Evolutionary conservation across 805 yeast species (phyloP).

Genomic region (Candida germanica): DNA sequence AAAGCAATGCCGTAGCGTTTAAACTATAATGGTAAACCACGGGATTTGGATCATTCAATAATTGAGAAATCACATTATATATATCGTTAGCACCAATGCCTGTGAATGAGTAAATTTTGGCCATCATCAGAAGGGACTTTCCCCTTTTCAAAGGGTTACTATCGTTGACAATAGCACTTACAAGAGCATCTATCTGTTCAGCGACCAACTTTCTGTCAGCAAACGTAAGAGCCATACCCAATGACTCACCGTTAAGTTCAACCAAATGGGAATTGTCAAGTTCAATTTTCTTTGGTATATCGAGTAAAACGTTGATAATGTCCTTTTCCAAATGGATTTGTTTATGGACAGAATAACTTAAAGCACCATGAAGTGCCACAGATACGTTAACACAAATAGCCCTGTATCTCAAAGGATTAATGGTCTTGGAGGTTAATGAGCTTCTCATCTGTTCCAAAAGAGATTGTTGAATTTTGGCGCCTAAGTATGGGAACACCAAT

Average conservation of each 20-base stretch:
- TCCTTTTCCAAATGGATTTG: conserved; percentile 24
- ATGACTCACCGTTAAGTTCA: conserved; percentile 50
- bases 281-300: conserved; percentile 46
- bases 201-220: conserved; percentile 15
- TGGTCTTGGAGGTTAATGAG: conserved; percentile 35
- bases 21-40: conserved; percentile 73
- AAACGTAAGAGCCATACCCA: conserved; percentile 46
- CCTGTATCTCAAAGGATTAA: conserved; percentile 30
- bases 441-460: conserved; percentile 77
- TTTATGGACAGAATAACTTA: conserved; percentile 21
- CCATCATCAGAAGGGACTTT: conserved; percentile 24
- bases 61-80: conserved; percentile 54
- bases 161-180: conserved; percentile 64
- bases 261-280: conserved; percentile 40
- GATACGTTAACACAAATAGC: conserved; percentile 63
- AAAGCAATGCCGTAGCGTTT: conserved; percentile 52
- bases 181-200: conserved; percentile 27
- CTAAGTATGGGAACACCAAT: conserved; percentile 63
- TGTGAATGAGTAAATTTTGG: conserved; percentile 26
- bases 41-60: conserved; percentile 81
- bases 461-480: conserved; percentile 80
- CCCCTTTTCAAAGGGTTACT: conserved; percentile 63
- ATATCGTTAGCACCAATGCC: conserved; percentile 39
- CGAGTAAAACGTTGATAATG: conserved; percentile 45
- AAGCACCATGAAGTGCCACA: conserved; percentile 58